phyloP scores from a whole-genome alignment of 306 rosid species.

The Acacia crassicarpa region DNA sequence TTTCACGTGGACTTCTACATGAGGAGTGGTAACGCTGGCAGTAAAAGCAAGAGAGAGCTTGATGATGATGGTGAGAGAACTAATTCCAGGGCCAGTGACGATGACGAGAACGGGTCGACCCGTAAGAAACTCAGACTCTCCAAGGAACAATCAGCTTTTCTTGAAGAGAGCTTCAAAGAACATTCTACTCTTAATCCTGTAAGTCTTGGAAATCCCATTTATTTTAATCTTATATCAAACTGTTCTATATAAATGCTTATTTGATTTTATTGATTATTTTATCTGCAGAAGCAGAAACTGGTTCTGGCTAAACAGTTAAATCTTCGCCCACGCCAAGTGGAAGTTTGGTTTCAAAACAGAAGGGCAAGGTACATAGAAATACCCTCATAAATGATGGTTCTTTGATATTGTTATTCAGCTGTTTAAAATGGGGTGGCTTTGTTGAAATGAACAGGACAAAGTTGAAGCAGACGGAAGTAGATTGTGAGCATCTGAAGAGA shows the following conservation, averaged over 20 bases:
- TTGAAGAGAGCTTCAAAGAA: slow-evolving; percentile 91
- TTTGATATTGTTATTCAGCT: background rate
- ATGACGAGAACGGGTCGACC: slow-evolving; percentile 78
- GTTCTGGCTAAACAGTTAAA: slow-evolving; percentile 81
- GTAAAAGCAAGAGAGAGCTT: slow-evolving; percentile 53
- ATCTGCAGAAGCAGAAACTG: slow-evolving; percentile 79
- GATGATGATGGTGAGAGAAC: slow-evolving; percentile 58
- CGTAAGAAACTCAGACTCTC: slow-evolving; percentile 92
- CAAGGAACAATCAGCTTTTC: slow-evolving; percentile 87
- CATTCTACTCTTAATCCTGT: slow-evolving; percentile 94
- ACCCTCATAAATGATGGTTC: background rate
- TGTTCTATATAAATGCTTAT: background rate
- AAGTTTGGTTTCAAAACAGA: slow-evolving; percentile 98
- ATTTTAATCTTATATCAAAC: too few species aligned
- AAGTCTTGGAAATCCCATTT: slow-evolving; percentile 6
- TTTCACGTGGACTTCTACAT: slow-evolving; percentile 72
- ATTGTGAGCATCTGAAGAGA: slow-evolving; percentile 89
- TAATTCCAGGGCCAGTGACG: slow-evolving; percentile 70
- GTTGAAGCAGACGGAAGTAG: slow-evolving; percentile 97
- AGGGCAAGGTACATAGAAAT: slow-evolving; percentile 80
- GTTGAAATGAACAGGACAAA: slow-evolving; percentile 60
- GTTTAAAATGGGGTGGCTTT: background rate
- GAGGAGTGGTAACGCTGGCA: slow-evolving; percentile 33
- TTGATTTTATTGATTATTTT: background rate
- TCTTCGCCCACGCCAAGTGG: slow-evolving; percentile 98